These are phyloP conservation scores for Mycena leptocephala DNA, from an alignment of 768 basidiomycete genomes.

Conservation along the genomic window DNA sequence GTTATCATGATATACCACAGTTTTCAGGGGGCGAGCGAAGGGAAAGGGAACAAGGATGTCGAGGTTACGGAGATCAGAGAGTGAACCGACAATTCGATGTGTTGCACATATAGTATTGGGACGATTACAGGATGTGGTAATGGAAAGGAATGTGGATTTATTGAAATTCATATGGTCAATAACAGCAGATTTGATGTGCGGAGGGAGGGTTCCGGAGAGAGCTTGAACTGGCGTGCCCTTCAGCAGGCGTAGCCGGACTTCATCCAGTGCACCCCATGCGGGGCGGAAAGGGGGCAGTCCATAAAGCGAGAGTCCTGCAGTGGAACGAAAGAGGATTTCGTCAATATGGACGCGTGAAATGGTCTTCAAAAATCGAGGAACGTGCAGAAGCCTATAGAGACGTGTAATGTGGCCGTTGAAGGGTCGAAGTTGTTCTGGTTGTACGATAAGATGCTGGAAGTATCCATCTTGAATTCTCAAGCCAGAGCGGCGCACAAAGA, in stretches of 20 bases:
- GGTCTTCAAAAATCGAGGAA: slow-evolving; percentile 10
- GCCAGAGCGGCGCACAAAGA: no score
- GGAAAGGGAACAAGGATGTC: slow-evolving; percentile 38
- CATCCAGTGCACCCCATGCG: slow-evolving; percentile 39
- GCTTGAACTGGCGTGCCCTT: slow-evolving; percentile 25
- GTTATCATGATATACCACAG: slow-evolving; percentile 37
- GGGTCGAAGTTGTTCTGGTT: slow-evolving; percentile 38
- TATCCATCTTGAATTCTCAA: slow-evolving; percentile 20
- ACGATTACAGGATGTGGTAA: slow-evolving; percentile 41
- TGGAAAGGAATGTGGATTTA: slow-evolving; percentile 9
- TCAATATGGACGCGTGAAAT: slow-evolving; percentile 39
- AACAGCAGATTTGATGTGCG: slow-evolving; percentile 39
- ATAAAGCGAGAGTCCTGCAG: slow-evolving; percentile 37
- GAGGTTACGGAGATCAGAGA: slow-evolving; percentile 43
- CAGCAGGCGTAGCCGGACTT: background rate
- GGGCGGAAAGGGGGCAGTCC: slow-evolving; percentile 43
- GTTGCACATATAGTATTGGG: slow-evolving; percentile 49
- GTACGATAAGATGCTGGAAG: slow-evolving; percentile 34
- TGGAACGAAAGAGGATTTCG: slow-evolving; percentile 43
- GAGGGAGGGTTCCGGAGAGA: slow-evolving; percentile 42
- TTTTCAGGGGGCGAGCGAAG: slow-evolving; percentile 20
- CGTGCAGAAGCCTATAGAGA: slow-evolving; percentile 30
- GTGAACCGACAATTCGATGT: slow-evolving; percentile 37
- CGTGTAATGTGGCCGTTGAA: slow-evolving; percentile 36
- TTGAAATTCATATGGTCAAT: slow-evolving; percentile 28